phyloP scores from a whole-genome alignment of 1,284 basidiomycete species.

The Cutaneotrichosporon sp. region DNA sequence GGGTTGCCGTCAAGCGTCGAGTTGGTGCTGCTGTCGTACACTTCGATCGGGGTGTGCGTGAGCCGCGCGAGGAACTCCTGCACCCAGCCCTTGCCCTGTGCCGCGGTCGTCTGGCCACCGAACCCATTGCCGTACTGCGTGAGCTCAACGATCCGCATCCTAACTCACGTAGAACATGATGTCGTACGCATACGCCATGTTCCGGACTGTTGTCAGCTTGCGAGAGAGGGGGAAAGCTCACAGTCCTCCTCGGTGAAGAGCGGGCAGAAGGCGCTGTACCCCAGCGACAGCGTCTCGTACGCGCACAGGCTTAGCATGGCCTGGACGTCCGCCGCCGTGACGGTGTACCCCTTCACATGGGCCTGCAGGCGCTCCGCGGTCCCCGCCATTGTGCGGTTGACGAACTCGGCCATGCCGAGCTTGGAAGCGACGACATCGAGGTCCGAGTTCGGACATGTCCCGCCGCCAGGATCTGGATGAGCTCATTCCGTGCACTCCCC shows the following conservation, averaged over 20 bases:
- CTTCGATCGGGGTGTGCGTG: constrained; percentile 67
- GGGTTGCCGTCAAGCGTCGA: constrained; percentile 70
- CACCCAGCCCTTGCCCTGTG: constrained; percentile 81
- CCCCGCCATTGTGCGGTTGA: constrained; percentile 56
- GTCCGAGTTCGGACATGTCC: constrained; percentile 65
- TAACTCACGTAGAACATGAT: constrained; percentile 23
- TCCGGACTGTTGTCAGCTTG: constrained; percentile 59
- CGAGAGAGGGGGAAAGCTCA: neutral
- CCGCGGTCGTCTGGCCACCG: constrained; percentile 56
- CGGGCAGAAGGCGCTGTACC: constrained; percentile 84
- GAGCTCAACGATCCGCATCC: neutral
- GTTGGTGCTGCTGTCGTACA: constrained; percentile 75
- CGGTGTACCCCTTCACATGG: constrained; percentile 5
- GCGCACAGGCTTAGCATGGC: constrained; percentile 61
- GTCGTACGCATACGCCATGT: constrained; percentile 74
- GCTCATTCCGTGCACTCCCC: constrained; percentile 34
- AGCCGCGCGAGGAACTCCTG: constrained; percentile 78
- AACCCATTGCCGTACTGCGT: constrained; percentile 6
- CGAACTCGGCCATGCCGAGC: constrained; percentile 60
- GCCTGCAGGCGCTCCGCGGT: constrained; percentile 24
- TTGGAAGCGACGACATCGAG: constrained; percentile 61
- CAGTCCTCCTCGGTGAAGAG: constrained; percentile 81
- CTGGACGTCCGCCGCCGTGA: constrained; percentile 31
- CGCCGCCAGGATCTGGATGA: constrained; percentile 10
- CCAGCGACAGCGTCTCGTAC: constrained; percentile 88